Conservation (phyloP, 2,329 filamentous ascomycete species). For the Lecanicillium sp. region DNA sequence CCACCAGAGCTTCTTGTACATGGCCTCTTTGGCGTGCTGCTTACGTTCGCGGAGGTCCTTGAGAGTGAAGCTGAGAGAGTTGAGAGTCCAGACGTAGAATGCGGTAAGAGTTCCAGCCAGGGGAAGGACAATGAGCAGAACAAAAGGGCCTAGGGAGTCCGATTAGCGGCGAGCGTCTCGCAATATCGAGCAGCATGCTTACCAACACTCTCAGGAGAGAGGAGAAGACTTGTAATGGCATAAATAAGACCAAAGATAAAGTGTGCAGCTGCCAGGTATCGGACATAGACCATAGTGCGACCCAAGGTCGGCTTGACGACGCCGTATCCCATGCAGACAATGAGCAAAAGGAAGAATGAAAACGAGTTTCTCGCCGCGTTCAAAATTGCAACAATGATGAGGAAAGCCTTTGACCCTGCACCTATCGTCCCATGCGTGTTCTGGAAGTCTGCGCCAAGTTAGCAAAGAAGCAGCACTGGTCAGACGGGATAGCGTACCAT, state of each 20-base stretch:
- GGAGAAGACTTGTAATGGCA: constrained; percentile 78
- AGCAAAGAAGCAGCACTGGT: constrained; percentile 22
- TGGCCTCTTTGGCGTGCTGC: constrained; percentile 84
- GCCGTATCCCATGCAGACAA: constrained; percentile 98
- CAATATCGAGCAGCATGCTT: constrained; percentile 26
- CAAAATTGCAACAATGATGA: constrained; percentile 85
- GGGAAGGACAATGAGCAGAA: constrained; percentile 88
- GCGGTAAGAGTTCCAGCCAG: constrained; percentile 87
- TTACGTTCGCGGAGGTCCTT: constrained; percentile 94
- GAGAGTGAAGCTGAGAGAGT: constrained; percentile 88
- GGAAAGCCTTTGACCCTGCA: constrained; percentile 72
- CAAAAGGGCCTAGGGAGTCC: constrained; percentile 60
- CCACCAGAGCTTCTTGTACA: constrained; percentile 99
- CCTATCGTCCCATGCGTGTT: constrained; percentile 85
- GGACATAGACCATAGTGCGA: constrained; percentile 89
- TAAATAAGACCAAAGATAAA: constrained; percentile 95
- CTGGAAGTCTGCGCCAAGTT: constrained; percentile 64
- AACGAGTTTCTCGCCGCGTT: constrained; percentile 96
- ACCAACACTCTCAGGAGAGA: constrained; percentile 81
- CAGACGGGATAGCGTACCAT: constrained; percentile 49
- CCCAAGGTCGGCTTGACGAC: constrained; percentile 93
- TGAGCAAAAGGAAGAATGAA: constrained; percentile 94
- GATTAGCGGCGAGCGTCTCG: not conserved
- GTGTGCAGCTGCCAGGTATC: constrained; percentile 83
- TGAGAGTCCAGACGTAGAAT: constrained; percentile 98